Percentiles rank a stretch among this genome's conserved stretches.
These are phyloP conservation scores for Cruciata laevipes DNA, from an alignment of 257 asterid genomes.

Conservation along the genomic window DNA sequence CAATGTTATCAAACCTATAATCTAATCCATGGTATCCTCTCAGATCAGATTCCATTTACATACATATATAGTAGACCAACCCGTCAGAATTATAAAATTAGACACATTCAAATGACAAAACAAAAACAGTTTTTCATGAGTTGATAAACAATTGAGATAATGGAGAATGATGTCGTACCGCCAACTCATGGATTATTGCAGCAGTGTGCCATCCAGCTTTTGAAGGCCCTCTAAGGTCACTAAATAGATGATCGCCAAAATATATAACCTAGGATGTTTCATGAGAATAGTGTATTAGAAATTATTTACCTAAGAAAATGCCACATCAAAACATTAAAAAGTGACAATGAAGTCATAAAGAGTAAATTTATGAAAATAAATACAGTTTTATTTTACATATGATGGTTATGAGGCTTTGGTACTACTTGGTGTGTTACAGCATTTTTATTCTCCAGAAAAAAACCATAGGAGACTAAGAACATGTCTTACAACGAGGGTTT, in stretches of 20 bases:
- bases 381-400: not conserved
- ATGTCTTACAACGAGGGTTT: not conserved
- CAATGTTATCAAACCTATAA: too few relatives aligned
- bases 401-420: not conserved
- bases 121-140: not conserved
- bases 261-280: constrained; percentile 64
- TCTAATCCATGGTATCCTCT: too few relatives aligned
- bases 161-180: constrained; percentile 35
- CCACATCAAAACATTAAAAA: not conserved
- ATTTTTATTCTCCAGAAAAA: constrained; percentile 3
- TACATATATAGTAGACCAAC: not conserved
- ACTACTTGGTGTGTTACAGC: not conserved
- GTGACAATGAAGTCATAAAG: not conserved
- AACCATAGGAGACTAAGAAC: not conserved
- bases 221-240: constrained; percentile 97
- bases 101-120: not conserved
- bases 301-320: not conserved
- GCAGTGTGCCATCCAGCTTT: constrained; percentile 99
- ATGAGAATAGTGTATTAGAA: constrained; percentile 12
- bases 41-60: too few relatives aligned
- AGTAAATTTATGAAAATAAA: too few relatives aligned
- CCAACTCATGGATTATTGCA: constrained; percentile 90
- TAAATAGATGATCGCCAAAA: constrained; percentile 96
- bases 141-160: not conserved
- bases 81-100: not conserved